These are phyloP conservation scores for Dothidotthia symphoricarpi DNA, from an alignment of 2,329 filamentous ascomycete genomes.

Conservation along the genomic window DNA sequence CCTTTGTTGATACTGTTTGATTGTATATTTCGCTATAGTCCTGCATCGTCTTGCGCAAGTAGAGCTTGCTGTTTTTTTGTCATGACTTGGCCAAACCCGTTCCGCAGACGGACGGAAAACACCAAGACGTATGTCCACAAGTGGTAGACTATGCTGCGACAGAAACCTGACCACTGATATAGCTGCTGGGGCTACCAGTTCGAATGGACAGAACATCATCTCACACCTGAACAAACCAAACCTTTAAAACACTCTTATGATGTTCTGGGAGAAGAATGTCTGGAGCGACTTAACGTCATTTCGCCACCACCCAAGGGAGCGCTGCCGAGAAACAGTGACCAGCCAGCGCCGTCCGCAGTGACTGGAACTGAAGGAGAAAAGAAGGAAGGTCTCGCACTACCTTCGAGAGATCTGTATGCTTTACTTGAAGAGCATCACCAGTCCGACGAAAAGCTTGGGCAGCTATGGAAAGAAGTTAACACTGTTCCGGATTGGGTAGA, in stretches of 20 bases:
- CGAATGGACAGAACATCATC: slow-evolving; percentile 65
- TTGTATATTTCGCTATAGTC: too few relatives aligned
- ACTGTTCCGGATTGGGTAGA: slow-evolving; percentile 72
- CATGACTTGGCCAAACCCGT: slow-evolving; percentile 49
- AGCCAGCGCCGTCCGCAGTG: slow-evolving; percentile 25
- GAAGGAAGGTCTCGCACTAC: slow-evolving; percentile 34
- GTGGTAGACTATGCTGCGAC: slow-evolving; percentile 10
- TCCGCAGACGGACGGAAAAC: slow-evolving; percentile 44
- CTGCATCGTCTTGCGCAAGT: too few relatives aligned
- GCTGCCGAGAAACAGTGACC: slow-evolving; percentile 42
- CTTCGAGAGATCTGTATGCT: slow-evolving; percentile 60
- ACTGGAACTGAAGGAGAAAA: slow-evolving; percentile 31
- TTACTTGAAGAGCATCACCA: slow-evolving; percentile 59
- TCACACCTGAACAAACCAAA: slow-evolving; percentile 58
- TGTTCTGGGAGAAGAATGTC: slow-evolving; percentile 62
- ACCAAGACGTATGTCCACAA: slow-evolving; percentile 42
- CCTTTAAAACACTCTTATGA: slow-evolving; percentile 68
- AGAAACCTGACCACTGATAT: slow-evolving; percentile 11
- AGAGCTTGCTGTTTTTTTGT: neutral
- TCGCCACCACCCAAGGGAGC: slow-evolving; percentile 48
- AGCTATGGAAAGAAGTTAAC: slow-evolving; percentile 66
- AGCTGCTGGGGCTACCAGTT: slow-evolving; percentile 67
- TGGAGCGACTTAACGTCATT: slow-evolving; percentile 63
- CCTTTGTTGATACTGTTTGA: neutral
- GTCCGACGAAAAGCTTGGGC: slow-evolving; percentile 55